A percentile compares a stretch with the other conserved stretches of the same genome.
Evolutionary conservation across 306 rosid genomes (phyloP).

Genomic region (Delonix regia): DNA sequence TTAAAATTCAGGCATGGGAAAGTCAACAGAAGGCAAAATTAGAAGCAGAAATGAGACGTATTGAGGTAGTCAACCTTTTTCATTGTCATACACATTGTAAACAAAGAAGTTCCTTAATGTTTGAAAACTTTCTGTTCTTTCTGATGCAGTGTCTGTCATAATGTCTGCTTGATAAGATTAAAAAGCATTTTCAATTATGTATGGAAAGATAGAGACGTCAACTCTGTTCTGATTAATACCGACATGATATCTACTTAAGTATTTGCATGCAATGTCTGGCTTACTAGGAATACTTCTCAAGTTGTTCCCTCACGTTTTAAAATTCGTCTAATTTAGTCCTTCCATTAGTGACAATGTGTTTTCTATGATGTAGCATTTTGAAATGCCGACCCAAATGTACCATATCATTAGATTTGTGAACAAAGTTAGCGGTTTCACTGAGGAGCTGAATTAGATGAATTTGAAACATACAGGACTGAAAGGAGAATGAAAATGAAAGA

Average conservation of each 20-base stretch:
- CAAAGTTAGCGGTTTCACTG: neutral
- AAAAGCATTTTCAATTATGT: neutral
- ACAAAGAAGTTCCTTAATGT: neutral
- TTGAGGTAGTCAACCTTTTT: slow-evolving; percentile 61
- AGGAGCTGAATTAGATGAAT: neutral
- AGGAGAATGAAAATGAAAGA: neutral
- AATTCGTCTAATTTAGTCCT: neutral
- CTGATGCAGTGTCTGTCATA: neutral
- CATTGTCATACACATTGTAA: neutral
- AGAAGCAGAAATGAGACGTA: slow-evolving; percentile 85
- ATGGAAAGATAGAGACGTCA: neutral
- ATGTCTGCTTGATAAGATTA: slow-evolving; percentile 5
- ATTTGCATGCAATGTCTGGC: neutral
- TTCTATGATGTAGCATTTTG: neutral
- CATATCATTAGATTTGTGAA: neutral
- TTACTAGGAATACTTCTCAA: neutral
- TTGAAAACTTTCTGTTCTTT: neutral
- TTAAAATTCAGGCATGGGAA: slow-evolving; percentile 97
- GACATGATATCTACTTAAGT: neutral
- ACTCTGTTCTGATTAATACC: neutral
- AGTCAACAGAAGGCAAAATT: slow-evolving; percentile 80
- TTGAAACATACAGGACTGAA: neutral
- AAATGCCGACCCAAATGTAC: neutral
- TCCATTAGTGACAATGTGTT: neutral
- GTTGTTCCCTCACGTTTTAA: neutral